Conservation (phyloP, 2,329 filamentous ascomycete species). For the Clarireedia paspali region DNA sequence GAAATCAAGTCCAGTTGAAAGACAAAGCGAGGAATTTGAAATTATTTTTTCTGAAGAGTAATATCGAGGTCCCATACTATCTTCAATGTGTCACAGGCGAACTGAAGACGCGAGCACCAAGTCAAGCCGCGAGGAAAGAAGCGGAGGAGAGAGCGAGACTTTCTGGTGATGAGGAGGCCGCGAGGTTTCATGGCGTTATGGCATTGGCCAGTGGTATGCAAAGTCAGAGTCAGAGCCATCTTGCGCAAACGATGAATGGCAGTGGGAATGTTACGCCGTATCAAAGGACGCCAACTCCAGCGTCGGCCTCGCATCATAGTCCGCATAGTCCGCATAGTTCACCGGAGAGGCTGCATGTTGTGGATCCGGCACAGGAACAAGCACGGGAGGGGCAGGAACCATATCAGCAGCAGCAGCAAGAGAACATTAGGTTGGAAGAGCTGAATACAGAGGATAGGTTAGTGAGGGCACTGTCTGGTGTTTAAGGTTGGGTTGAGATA, state of each 20-base stretch:
- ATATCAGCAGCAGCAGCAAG: background rate
- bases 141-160: constrained; percentile 55
- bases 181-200: constrained; percentile 53
- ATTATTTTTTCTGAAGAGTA: constrained; percentile 84
- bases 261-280: constrained; percentile 2
- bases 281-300: background rate
- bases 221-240: background rate
- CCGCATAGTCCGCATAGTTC: constrained; percentile 1
- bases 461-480: background rate
- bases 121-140: constrained; percentile 61
- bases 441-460: background rate
- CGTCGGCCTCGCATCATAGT: constrained; percentile 1
- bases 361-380: constrained; percentile 10
- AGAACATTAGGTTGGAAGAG: background rate
- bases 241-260: background rate
- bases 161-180: constrained; percentile 52
- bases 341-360: constrained; percentile 14
- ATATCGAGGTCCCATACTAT: constrained; percentile 84
- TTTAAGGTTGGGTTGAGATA: background rate
- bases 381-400: background rate
- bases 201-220: constrained; percentile 43
- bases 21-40: constrained; percentile 89
- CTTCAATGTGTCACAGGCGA: constrained; percentile 84
- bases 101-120: constrained; percentile 75
- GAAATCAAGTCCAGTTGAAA: constrained; percentile 86